Evolutionary conservation across 78 protist genomes (phyloP), one percentile per base, ranked within the genome.

Genomic region (Neovahlkampfia damariscottae): DNA sequence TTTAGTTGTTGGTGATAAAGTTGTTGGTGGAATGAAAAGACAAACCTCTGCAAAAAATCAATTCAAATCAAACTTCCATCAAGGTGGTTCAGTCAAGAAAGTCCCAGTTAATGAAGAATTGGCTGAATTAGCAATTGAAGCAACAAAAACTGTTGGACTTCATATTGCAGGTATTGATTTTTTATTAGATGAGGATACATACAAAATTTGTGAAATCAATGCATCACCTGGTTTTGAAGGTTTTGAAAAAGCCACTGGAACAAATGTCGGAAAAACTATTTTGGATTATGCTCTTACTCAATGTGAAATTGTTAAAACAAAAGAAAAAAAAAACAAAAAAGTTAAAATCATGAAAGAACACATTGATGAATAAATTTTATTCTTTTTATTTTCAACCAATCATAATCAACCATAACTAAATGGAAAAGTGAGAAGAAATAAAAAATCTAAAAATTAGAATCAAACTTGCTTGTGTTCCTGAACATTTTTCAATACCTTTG

Each of bases 151-250:
- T 29, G 19, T 19, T 69, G 34, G 34, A 10, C 72, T 69, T 10
- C 70, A 69, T 34, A 69, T 69, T 69, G 72, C 72, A 29, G 72
- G 72, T 10, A 34, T 69, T 19, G 72, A 69, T 34, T 10, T 69
- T 10, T 10, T 69, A 19, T 29, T 69, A 10, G 72, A 69, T 34
- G 10, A 69, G 72, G 72, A 10, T n/a, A 10, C 10, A 10, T 69
- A n/a, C 72, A 69, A 69, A 10, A 69, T 69, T 10, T 69, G 72
- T 34, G 72, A 69, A 34, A 10, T 69, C 72, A 69, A 69, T 34
- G 19, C 66, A 10, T n/a, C 66, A 10, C 72, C 72, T 34, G 72
- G 72, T 19, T 69, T 69, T 34, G 10, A n/a, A 69, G 72, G 72
- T 19, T 10, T 69, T 10, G 66, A 69, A 10, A 19, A 29, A 10